Evolutionary conservation across 345 rosid genomes (phyloP), one percentile per base, ranked within the genome.

Genomic region (Brassica cretica): DNA sequence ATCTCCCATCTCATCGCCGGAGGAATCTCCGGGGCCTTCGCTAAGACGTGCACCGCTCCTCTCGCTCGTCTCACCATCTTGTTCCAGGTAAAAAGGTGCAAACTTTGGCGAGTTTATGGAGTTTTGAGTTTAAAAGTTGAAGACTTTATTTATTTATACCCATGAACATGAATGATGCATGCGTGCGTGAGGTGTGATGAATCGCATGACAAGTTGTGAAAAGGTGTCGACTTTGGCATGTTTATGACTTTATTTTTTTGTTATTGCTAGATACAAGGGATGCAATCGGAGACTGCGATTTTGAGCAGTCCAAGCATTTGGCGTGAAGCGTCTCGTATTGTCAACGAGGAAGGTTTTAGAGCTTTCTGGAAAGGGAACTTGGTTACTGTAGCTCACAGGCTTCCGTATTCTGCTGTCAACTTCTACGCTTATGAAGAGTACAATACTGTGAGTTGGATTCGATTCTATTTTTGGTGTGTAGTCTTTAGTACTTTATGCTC

Each of bases 31-130:
- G 99, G 99, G n/a, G 98, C 98, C 15, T 89, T 95, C 76, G 84
- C 96, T 86, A 95, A 95, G 83, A 95, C 99, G 3, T 95, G 99
- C 65, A 95, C 99, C 1, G 99, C 99, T 30, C 99, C 99, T 83
- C 90, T 93, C 5, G 94, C 96, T 78, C 98, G 98, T 24, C 96
- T 95, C 68, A 93, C 99, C 70, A 95, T 95, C 79, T 87, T 93
- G 65, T 88, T 93, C 65, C 98, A 95, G 97, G 99, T 89, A 51
- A n/a, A 49, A 49, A 49, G 56, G 18, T 49, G 19, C 2, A n/a
- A 49, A 51, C 56, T 51, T 51, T 51, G 18, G 7, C 8, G 5
- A 1, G 56, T 51, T 39, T n/a, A 14, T n/a, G 56, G 56, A 49
- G 56, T 49, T 51, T 1, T n/a, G 56, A 5, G 18, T 14, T 10